Base-by-base conservation (phyloP, 768 basidiomycete genomes). In the Porphyrellus cyaneotinctus region DNA sequence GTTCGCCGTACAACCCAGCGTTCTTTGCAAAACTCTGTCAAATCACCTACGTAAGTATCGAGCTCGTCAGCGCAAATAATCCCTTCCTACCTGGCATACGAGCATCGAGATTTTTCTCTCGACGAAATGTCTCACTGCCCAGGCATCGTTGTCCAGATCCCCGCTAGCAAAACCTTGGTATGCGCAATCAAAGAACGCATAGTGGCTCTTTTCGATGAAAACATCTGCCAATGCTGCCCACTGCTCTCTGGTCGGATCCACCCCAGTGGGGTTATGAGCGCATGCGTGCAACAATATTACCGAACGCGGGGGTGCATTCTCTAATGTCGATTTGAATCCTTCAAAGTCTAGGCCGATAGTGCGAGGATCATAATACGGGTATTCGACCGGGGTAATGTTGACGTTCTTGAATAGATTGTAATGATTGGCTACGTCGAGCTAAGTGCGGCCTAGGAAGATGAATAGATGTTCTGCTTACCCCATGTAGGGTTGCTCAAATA, bases 111-210 rank as follows among this genome's bases (percentile, higher is more conserved):
- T 84, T 49, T 76, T 80, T 52, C 78, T 77, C 61, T 83, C 74
- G 43, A 85, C 87, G 74, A 99, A 98, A 73, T 89, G 79, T 59
- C 92, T 77, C 59, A 97, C 89, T 14, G 95, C 91, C 79, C 85
- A 88, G 7, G 93, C 94, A 66, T 99, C 97, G 60, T 83, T 81
- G 67, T 95, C 87, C 64, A 97, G 75, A 68, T 92, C 84, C 1
- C 95, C 95, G 60, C 89, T 92, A 17, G 94, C 95, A 69, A 97
- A 98, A 17, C 95, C 95, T 72, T 97, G 95, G 73, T 98, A 98
- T 3, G 95, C 95, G 67, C 87, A 88, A 73, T 98, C 95, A 68
- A 97, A 92, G 74, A 95, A 95, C 30, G 87, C 86, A 64, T 83
- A 95, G 68, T 95, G 94, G 14, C 80, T 76, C 71, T 85, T 87